These are phyloP conservation scores for Picea glauca DNA, from an alignment of 75 land plant species.

Conservation along the genomic window DNA sequence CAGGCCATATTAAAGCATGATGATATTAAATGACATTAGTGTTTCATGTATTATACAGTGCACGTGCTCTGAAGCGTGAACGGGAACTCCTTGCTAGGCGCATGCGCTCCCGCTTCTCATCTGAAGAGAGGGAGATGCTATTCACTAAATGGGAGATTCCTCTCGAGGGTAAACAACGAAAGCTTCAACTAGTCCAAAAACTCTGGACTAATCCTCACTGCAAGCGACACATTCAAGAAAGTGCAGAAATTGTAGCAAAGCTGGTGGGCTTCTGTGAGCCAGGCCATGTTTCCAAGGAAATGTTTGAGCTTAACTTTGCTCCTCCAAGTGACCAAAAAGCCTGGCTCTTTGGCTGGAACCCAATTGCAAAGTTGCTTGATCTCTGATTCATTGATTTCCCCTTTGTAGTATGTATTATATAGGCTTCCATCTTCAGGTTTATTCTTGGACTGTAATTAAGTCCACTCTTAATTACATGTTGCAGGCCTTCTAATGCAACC, in stretches of 20 bases:
- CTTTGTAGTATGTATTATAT: not conserved
- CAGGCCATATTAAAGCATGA: too few relatives aligned
- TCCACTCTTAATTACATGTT: slow-evolving; percentile 9
- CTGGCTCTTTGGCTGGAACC: slow-evolving; percentile 72
- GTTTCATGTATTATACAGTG: slow-evolving; percentile 32
- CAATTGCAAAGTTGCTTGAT: slow-evolving; percentile 56
- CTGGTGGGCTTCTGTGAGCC: slow-evolving; percentile 86
- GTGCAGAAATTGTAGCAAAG: slow-evolving; percentile 90
- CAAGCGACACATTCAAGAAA: slow-evolving; percentile 63
- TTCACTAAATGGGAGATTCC: slow-evolving; percentile 80
- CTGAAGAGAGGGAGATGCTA: slow-evolving; percentile 73
- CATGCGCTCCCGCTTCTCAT: slow-evolving; percentile 55
- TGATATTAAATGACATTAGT: not conserved
- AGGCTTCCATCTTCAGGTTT: slow-evolving; percentile 3
- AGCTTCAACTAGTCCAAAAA: slow-evolving; percentile 70
- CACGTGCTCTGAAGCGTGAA: slow-evolving; percentile 71
- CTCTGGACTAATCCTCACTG: slow-evolving; percentile 92
- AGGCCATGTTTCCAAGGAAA: slow-evolving; percentile 56
- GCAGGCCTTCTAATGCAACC: not conserved
- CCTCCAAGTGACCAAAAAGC: slow-evolving; percentile 54
- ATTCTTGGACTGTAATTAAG: slow-evolving; percentile 4
- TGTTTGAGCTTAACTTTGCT: slow-evolving; percentile 80
- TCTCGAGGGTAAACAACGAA: slow-evolving; percentile 85
- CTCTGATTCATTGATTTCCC: slow-evolving; percentile 20
- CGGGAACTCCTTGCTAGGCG: slow-evolving; percentile 89